Evolutionary conservation across 768 basidiomycete species (phyloP).

Genomic region (Naganishia antarctica): DNA sequence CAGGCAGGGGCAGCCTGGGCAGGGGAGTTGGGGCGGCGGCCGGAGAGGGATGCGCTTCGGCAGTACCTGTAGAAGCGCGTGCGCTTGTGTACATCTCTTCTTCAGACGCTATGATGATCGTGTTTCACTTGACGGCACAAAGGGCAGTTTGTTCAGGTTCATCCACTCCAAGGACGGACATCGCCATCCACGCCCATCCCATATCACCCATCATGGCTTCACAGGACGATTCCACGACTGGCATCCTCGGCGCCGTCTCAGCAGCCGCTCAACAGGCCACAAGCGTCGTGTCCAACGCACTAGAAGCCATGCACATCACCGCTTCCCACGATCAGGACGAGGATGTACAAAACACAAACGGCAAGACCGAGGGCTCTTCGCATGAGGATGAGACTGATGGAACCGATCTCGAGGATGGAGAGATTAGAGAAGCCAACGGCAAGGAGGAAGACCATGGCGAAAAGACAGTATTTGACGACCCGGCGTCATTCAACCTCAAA

Average conservation of each 20-base stretch:
- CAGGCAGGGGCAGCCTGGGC: no score
- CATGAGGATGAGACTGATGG: slow-evolving; percentile 45
- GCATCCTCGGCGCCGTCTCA: slow-evolving; percentile 73
- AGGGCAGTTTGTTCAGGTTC: background rate
- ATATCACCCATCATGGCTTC: slow-evolving; percentile 62
- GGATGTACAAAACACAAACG: slow-evolving; percentile 33
- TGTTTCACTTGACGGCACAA: background rate
- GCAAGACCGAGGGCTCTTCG: slow-evolving; percentile 52
- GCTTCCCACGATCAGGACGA: slow-evolving; percentile 60
- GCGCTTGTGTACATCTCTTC: no score
- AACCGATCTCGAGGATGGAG: slow-evolving; percentile 59
- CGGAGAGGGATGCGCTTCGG: no score
- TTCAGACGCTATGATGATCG: no score
- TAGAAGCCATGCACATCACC: slow-evolving; percentile 64
- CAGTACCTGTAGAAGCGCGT: background rate
- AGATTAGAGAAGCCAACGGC: slow-evolving; percentile 58
- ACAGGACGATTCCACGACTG: slow-evolving; percentile 79
- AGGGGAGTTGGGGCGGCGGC: no score
- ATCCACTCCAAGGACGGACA: background rate
- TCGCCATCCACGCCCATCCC: background rate
- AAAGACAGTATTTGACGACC: slow-evolving; percentile 88
- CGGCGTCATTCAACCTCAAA: slow-evolving; percentile 93
- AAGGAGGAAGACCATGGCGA: slow-evolving; percentile 48
- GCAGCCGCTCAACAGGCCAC: slow-evolving; percentile 73
- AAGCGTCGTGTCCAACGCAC: slow-evolving; percentile 71